Evolutionary conservation across 345 rosid genomes (phyloP), one percentile per base, ranked within the genome.

Genomic region (Gynandropsis gynandra): DNA sequence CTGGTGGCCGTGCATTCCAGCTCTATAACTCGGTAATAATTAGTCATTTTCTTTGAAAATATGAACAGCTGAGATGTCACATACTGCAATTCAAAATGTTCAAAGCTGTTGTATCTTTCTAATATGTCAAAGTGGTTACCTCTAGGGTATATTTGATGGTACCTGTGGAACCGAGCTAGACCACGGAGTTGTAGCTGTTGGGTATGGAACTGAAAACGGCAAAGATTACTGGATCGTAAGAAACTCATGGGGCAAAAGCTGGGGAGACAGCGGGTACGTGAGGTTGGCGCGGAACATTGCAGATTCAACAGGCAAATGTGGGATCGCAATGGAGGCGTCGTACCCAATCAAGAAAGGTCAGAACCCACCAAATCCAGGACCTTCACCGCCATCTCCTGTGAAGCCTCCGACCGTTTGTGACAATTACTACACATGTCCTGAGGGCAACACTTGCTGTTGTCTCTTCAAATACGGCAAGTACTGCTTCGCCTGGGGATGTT

Each of bases 311-410:
- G 95, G 96, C 1, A 82, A 79, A 65, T 92, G 98, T 71, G 98
- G 98, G 17, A 92, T 92, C 55, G 95, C 86, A 0, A 43, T 92
- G 48, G 88, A 82, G 47, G 66, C 95, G 44, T 92, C 98, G 6
- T 92, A 87, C 62, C 96, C 98, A 0, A 46, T 85, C 45, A 92
- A 92, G 77, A 80, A 58, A 5, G 79, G 95, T 41, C 68, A 68
- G 54, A 92, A 92, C 58, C 98, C 96, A 1, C 98, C 98, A 1
- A 79, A 92, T 53, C 98, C 98, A 0, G 96, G 96, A 1, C 98
- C 98, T 0, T 80, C 95, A 10, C 98, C 98, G 0, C 98, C 98
- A 15, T 75, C 96, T 47, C 96, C 96, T 8, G 38, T 79, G 3
- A 76, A 63, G 54, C 96, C 98, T 33, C 95, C 95, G 8, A 50